Evolutionary conservation across 306 rosid genomes (phyloP).

Genomic region (Casuarina equisetifolia): DNA sequence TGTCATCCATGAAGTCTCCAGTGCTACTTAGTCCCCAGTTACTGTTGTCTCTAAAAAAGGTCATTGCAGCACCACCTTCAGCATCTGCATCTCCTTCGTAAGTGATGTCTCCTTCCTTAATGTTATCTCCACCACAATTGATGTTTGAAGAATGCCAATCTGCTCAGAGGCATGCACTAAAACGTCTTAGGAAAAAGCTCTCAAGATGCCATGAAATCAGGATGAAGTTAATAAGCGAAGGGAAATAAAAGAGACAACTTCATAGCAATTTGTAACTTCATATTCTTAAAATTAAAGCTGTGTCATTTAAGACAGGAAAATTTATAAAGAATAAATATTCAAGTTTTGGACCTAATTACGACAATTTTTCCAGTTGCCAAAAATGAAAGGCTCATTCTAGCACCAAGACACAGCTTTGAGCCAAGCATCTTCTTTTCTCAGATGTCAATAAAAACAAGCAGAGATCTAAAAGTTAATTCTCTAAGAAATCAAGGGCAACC

Average conservation of each 20-base stretch:
- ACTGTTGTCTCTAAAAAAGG: not conserved
- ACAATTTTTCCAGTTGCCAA: not conserved
- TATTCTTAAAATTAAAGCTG: not conserved
- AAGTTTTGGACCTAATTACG: not conserved
- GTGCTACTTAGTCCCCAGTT: conserved; percentile 51
- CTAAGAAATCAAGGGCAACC: not conserved
- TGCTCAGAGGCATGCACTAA: not conserved
- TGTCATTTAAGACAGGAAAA: not conserved
- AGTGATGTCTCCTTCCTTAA: not conserved
- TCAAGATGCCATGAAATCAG: not conserved
- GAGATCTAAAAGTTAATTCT: not conserved
- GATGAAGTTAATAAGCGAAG: not conserved
- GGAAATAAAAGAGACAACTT: not conserved
- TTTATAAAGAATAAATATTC: too few species aligned
- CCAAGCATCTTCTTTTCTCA: too few species aligned
- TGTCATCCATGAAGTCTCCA: conserved; percentile 46
- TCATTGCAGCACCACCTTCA: conserved; percentile 36
- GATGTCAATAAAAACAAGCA: too few species aligned
- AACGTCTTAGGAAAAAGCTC: too few species aligned
- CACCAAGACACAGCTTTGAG: too few species aligned
- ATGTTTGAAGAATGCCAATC: not conserved
- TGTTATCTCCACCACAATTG: conserved; percentile 4
- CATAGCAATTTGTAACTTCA: not conserved
- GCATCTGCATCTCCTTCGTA: conserved; percentile 38
- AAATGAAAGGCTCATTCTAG: not conserved